These are phyloP conservation scores for Bondarzewia mesenterica DNA, from an alignment of 1,284 basidiomycete species.

Conservation along the genomic window DNA sequence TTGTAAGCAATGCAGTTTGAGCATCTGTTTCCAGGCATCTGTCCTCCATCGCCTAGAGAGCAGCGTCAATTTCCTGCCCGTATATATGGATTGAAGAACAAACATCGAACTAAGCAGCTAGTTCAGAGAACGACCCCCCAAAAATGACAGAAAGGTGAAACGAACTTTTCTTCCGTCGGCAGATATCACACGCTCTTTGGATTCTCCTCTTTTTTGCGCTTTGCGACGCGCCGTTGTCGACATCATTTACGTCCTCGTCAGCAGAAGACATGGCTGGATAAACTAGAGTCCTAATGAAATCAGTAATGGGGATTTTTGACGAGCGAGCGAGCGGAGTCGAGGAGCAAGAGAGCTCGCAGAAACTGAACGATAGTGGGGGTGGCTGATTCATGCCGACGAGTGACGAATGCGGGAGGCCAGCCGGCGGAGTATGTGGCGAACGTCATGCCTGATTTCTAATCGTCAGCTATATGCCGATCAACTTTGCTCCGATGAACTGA, in stretches of 20 bases:
- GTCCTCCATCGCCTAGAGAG: slow-evolving; percentile 45
- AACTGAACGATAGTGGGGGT: neutral
- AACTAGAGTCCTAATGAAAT: neutral
- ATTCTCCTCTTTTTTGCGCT: slow-evolving; percentile 57
- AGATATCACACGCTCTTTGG: slow-evolving; percentile 70
- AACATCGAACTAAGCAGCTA: slow-evolving; percentile 42
- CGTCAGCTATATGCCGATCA: too few species aligned
- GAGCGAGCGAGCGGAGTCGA: neutral
- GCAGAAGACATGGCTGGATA: slow-evolving; percentile 32
- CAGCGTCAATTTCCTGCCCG: neutral
- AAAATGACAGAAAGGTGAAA: slow-evolving; percentile 5
- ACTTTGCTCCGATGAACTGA: too few species aligned
- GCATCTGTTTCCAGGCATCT: slow-evolving; percentile 63
- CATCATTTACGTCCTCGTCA: slow-evolving; percentile 36
- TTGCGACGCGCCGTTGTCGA: slow-evolving; percentile 19
- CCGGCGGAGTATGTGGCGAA: neutral
- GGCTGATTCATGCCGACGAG: neutral
- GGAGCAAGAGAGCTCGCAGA: neutral
- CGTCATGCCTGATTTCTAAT: too few species aligned
- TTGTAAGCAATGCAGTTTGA: slow-evolving; percentile 73
- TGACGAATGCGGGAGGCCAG: neutral
- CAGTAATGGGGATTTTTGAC: neutral
- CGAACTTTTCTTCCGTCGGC: slow-evolving; percentile 69
- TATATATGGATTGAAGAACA: slow-evolving; percentile 2
- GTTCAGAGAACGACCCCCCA: neutral